Evolutionary conservation across 1,284 basidiomycete genomes (phyloP).

Genomic region (Ustilago esculenta): DNA sequence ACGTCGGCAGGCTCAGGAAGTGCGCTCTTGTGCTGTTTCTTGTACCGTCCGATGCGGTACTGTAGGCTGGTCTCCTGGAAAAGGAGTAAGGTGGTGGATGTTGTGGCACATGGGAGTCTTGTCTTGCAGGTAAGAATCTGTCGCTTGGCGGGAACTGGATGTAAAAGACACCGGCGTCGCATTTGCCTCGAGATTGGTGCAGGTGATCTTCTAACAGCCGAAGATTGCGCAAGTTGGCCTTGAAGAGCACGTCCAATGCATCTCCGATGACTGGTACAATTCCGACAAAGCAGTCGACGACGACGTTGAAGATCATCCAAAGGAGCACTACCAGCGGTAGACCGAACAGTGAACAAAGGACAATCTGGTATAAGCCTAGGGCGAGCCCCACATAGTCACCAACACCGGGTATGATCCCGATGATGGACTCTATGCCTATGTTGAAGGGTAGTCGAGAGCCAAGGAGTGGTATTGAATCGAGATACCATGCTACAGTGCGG

Average conservation of each 20-base stretch:
- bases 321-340: conserved; percentile 49
- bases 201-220: conserved; percentile 60
- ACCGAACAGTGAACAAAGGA: conserved; percentile 59
- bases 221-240: conserved; percentile 62
- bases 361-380: conserved; percentile 61
- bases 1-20: conserved; percentile 30
- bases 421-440: conserved; percentile 52
- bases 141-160: conserved; percentile 41
- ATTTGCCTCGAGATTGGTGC: conserved; percentile 35
- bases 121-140: conserved; percentile 11
- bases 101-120: background rate
- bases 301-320: conserved; percentile 60
- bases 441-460: conserved; percentile 45
- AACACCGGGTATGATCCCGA: conserved; percentile 57
- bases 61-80: background rate
- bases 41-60: background rate
- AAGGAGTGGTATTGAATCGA: conserved; percentile 49
- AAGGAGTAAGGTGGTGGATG: background rate
- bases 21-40: background rate
- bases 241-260: conserved; percentile 63
- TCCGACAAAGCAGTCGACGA: conserved; percentile 60
- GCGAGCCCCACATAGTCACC: conserved; percentile 61
- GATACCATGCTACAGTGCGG: conserved; percentile 55
- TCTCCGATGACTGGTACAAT: conserved; percentile 65
- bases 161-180: conserved; percentile 39